Evolutionary conservation across 768 basidiomycete species (phyloP).

Genomic region (Infundibulicybe gibba): DNA sequence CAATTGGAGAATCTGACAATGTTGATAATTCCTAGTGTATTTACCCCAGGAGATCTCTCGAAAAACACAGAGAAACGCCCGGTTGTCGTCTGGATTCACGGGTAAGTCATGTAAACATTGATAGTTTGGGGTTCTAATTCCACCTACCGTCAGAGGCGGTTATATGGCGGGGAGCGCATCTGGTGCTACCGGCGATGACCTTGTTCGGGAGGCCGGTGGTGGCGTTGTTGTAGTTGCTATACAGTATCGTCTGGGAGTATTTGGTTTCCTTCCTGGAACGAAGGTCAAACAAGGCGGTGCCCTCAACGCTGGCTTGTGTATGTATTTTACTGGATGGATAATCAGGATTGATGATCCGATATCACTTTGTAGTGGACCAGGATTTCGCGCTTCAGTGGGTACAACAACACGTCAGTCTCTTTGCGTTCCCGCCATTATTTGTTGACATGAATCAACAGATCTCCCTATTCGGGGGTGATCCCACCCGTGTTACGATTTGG

Average conservation of each 20-base stretch:
- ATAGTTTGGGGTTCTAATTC: neutral
- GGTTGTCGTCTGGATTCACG: slow-evolving; percentile 38
- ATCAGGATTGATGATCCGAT: slow-evolving; percentile 8
- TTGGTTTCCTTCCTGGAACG: slow-evolving; percentile 44
- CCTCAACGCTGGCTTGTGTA: slow-evolving; percentile 46
- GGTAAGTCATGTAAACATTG: slow-evolving; percentile 15
- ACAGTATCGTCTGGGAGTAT: slow-evolving; percentile 41
- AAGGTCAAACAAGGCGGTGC: slow-evolving; percentile 37
- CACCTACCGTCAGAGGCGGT: slow-evolving; percentile 15
- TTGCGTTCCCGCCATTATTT: neutral
- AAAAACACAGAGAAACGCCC: slow-evolving; percentile 22
- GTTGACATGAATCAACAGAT: slow-evolving; percentile 25
- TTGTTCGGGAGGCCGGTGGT: slow-evolving; percentile 28
- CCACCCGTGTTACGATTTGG: slow-evolving; percentile 44
- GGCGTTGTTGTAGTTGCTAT: slow-evolving; percentile 32
- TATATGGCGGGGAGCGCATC: slow-evolving; percentile 26
- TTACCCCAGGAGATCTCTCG: slow-evolving; percentile 22
- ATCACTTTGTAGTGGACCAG: slow-evolving; percentile 32
- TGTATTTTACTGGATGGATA: slow-evolving; percentile 8
- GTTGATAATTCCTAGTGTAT: slow-evolving; percentile 22
- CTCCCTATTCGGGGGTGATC: slow-evolving; percentile 55
- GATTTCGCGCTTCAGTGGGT: slow-evolving; percentile 42
- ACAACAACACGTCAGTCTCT: slow-evolving; percentile 28
- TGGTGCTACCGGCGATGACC: slow-evolving; percentile 24
- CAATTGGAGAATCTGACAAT: neutral